Conservation (phyloP, 176 grass and related monocot species). For the Zizania latifolia region DNA sequence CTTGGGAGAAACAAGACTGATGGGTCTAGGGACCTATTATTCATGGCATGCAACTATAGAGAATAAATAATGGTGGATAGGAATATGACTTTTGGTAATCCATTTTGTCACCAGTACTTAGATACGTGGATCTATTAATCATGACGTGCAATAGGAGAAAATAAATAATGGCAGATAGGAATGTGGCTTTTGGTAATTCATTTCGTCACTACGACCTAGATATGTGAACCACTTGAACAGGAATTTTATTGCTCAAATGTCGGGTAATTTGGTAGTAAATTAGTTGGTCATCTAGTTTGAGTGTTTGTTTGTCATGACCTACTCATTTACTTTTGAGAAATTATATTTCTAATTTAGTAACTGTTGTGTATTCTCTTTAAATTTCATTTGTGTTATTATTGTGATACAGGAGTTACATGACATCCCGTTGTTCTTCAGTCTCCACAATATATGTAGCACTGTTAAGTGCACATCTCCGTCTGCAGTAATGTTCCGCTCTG, state of each 20-base stretch:
- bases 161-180: constrained; percentile 3
- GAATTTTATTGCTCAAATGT: background rate
- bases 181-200: background rate
- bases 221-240: background rate
- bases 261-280: background rate
- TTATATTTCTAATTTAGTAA: constrained; percentile 9
- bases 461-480: constrained; percentile 86
- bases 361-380: constrained; percentile 9
- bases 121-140: background rate
- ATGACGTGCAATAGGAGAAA: background rate
- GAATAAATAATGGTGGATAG: constrained; percentile 10
- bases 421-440: constrained; percentile 83
- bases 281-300: background rate
- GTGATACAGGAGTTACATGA: constrained; percentile 77
- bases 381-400: constrained; percentile 24
- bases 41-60: background rate
- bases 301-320: background rate
- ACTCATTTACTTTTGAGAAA: background rate
- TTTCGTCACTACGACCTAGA: background rate
- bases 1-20: background rate
- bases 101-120: background rate
- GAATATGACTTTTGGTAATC: background rate
- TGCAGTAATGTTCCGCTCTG: constrained; percentile 75
- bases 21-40: background rate
- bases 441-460: constrained; percentile 83